phyloP scores from a whole-genome alignment of 371 early-diverging fungal genomes.

The Mortierella sp. region DNA sequence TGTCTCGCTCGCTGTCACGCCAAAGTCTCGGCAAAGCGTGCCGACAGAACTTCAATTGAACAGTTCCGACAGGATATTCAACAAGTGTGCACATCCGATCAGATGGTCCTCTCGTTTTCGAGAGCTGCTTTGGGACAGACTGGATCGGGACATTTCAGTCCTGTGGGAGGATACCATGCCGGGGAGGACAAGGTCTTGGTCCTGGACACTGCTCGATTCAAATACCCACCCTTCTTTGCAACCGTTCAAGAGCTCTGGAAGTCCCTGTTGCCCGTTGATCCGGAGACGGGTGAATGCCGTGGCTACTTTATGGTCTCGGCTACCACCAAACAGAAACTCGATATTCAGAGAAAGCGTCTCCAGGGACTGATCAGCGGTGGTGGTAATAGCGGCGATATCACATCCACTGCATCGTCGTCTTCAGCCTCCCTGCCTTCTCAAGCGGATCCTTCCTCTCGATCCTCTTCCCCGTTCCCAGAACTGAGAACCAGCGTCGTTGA shows the following conservation, averaged over 20 bases:
- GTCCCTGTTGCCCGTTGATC: conserved; percentile 86
- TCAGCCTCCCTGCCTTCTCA: conserved; percentile 19
- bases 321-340: conserved; percentile 32
- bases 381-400: background rate
- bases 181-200: conserved; percentile 81
- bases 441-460: background rate
- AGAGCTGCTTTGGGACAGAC: conserved; percentile 86
- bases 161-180: conserved; percentile 79
- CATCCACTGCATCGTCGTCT: conserved; percentile 13
- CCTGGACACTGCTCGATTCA: conserved; percentile 86
- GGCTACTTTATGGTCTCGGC: conserved; percentile 86
- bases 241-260: conserved; percentile 79
- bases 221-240: conserved; percentile 90
- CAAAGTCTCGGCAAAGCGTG: conserved; percentile 80
- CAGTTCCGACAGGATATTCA: conserved; percentile 85
- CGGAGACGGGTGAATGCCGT: conserved; percentile 83
- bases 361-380: background rate
- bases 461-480: background rate
- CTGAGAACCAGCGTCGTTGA: background rate
- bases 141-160: conserved; percentile 78
- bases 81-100: conserved; percentile 69
- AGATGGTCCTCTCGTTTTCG: conserved; percentile 91
- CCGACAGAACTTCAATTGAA: conserved; percentile 73
- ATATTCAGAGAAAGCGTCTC: conserved; percentile 24
- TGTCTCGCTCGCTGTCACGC: conserved; percentile 91